phyloP scores from a whole-genome alignment of 345 rosid species.

The Viola odorata region DNA sequence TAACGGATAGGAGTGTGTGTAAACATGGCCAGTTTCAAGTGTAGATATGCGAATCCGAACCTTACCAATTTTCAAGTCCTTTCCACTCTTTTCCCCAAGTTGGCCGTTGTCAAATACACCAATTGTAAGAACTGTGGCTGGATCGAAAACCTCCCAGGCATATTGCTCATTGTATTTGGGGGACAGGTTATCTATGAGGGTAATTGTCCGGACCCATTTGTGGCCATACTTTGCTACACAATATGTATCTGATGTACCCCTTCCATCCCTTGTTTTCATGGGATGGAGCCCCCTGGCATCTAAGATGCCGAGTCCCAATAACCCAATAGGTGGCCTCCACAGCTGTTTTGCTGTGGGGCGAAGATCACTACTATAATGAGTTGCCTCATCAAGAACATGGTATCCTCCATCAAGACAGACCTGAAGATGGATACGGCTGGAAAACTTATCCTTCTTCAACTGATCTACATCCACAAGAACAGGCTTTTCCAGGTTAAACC shows the following conservation, averaged over 20 bases:
- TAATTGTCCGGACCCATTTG: conserved; percentile 32
- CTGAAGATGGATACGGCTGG: conserved; percentile 30
- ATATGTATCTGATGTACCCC: conserved; percentile 30
- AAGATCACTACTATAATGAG: conserved; percentile 31
- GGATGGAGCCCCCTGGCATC: conserved; percentile 31
- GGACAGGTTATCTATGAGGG: conserved; percentile 21
- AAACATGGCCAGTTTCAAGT: conserved; percentile 29
- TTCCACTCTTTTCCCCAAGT: conserved; percentile 22
- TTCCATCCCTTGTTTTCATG: conserved; percentile 29
- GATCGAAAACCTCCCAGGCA: conserved; percentile 31
- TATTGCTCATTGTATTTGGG: conserved; percentile 32
- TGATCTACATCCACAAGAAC: conserved; percentile 28
- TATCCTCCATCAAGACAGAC: conserved; percentile 31
- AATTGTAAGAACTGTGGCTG: conserved; percentile 29
- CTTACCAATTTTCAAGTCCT: conserved; percentile 31
- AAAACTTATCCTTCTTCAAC: conserved; percentile 27
- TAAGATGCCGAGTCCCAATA: conserved; percentile 27
- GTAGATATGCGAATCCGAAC: conserved; percentile 31
- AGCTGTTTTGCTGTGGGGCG: conserved; percentile 33
- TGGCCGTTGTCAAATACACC: conserved; percentile 30
- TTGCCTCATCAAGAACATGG: conserved; percentile 33
- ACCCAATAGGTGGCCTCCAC: conserved; percentile 30
- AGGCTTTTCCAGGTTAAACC: conserved; percentile 34
- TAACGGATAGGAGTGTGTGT: conserved; percentile 28
- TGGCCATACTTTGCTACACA: conserved; percentile 32